Evolutionary conservation across 352 stramenopile genomes (phyloP).

Genomic region (Globisporangium canariense): DNA sequence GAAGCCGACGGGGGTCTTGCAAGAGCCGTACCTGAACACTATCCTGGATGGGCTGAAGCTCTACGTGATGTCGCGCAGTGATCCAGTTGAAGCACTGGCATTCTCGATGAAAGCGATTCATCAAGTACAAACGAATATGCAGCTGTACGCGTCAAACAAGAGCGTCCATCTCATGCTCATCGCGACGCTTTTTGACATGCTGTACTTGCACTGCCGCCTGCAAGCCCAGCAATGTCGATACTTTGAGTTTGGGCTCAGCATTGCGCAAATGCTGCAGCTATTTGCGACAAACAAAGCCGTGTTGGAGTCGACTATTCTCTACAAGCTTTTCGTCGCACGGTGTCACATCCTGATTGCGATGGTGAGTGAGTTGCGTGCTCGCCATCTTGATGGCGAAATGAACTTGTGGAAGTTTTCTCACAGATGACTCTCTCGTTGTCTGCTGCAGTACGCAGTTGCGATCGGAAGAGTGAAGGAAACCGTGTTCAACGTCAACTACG

Average conservation of each 20-base stretch:
- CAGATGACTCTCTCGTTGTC: not conserved
- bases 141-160: constrained; percentile 29
- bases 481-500: constrained; percentile 49
- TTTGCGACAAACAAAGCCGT: constrained; percentile 44
- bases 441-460: constrained; percentile 46
- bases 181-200: constrained; percentile 64
- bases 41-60: constrained; percentile 54
- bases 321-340: constrained; percentile 46
- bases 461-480: constrained; percentile 53
- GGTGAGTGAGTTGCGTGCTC: constrained; percentile 28
- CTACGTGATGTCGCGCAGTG: constrained; percentile 31
- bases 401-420: not conserved
- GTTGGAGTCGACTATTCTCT: constrained; percentile 44
- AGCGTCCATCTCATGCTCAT: constrained; percentile 48
- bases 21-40: constrained; percentile 45
- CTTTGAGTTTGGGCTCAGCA: constrained; percentile 55
- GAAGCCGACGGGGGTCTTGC: constrained; percentile 13
- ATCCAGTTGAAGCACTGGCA: constrained; percentile 40
- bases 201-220: constrained; percentile 58
- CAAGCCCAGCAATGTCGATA: constrained; percentile 58
- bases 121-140: constrained; percentile 45
- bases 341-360: constrained; percentile 67
- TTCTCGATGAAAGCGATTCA: constrained; percentile 55
- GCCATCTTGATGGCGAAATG: not conserved
- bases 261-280: constrained; percentile 58